These are phyloP conservation scores for Erigeron philadelphicus DNA, from an alignment of 140 eudicot genomes.

Conservation along the genomic window DNA sequence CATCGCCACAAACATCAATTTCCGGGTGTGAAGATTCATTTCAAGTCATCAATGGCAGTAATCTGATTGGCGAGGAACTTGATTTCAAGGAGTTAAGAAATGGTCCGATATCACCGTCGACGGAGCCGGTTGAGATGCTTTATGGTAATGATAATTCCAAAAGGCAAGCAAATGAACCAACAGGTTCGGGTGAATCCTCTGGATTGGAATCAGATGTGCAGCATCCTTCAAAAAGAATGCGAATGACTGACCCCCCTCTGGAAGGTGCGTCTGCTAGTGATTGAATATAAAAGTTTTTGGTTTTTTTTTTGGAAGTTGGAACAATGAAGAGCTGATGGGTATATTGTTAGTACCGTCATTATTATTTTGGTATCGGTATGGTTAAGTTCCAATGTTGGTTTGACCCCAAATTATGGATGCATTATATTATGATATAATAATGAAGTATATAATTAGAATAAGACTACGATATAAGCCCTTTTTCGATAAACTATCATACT, in stretches of 20 bases:
- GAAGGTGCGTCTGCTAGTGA: constrained; percentile 29
- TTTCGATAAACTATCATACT: too few relatives aligned
- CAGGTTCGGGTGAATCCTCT: constrained; percentile 19
- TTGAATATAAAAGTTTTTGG: background rate
- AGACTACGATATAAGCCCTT: too few relatives aligned
- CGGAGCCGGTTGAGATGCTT: constrained; percentile 26
- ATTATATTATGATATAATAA: too few relatives aligned
- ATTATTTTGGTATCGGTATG: constrained; percentile 9
- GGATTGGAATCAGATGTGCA: constrained; percentile 32
- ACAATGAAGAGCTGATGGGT: background rate
- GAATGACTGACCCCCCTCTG: constrained; percentile 27
- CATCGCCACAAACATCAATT: constrained; percentile 31
- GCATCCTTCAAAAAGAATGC: constrained; percentile 41
- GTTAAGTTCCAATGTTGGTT: background rate
- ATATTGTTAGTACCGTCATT: background rate
- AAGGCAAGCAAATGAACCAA: constrained; percentile 18
- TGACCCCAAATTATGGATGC: background rate
- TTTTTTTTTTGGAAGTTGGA: constrained; percentile 6
- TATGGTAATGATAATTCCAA: constrained; percentile 24
- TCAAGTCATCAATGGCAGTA: constrained; percentile 22
- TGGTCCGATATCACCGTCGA: constrained; percentile 23
- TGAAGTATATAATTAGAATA: too few relatives aligned
- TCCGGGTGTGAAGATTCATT: constrained; percentile 34
- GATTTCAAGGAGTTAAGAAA: constrained; percentile 24
- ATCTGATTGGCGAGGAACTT: constrained; percentile 17